Evolutionary conservation across 2,329 filamentous ascomycete species (phyloP).

Genomic region (Anthostomella pinea): DNA sequence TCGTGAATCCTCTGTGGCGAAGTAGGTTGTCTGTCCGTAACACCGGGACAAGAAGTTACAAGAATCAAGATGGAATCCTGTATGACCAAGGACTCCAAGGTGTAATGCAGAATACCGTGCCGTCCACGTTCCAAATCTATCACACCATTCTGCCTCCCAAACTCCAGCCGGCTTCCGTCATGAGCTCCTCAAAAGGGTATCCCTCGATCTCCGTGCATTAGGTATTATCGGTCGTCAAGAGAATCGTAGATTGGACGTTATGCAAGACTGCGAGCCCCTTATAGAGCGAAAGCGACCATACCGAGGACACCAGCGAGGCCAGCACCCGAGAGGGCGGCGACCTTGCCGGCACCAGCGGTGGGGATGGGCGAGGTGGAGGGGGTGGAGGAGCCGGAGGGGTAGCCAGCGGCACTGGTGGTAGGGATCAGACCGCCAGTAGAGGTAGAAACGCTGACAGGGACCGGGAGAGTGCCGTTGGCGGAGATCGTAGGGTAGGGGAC

Average conservation of each 20-base stretch:
- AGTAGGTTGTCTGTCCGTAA: conserved; percentile 28
- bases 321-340: conserved; percentile 54
- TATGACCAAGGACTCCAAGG: conserved; percentile 36
- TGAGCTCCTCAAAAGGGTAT: too few species aligned
- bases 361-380: conserved; percentile 37
- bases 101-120: conserved; percentile 36
- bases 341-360: conserved; percentile 56
- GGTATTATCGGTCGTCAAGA: conserved; percentile 40
- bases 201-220: conserved; percentile 29
- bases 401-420: conserved; percentile 9
- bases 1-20: conserved; percentile 35
- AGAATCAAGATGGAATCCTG: conserved; percentile 38
- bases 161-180: conserved; percentile 5
- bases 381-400: conserved; percentile 15
- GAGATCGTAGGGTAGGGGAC: not conserved
- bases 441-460: not conserved
- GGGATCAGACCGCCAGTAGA: conserved; percentile 5
- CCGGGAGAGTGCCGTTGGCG: not conserved
- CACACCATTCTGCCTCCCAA: too few species aligned
- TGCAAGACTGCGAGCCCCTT: conserved; percentile 40
- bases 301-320: conserved; percentile 60
- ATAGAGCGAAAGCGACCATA: conserved; percentile 57
- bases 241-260: conserved; percentile 37
- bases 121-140: conserved; percentile 28
- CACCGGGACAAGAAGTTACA: conserved; percentile 43